Conservation (phyloP, 192 early-diverging fungal genomes). For the Backusella circina region DNA sequence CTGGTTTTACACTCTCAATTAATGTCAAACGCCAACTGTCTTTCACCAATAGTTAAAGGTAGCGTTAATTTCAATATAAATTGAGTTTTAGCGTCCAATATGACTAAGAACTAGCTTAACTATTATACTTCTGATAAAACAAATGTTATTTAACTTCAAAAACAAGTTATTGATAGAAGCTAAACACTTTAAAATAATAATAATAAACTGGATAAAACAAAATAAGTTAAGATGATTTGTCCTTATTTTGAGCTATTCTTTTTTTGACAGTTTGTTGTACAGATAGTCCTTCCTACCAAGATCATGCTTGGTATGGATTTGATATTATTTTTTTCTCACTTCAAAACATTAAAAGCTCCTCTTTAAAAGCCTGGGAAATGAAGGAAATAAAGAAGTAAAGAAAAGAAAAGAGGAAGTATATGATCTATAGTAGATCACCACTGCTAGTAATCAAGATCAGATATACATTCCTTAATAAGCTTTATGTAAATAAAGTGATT, state of each 20-base stretch:
- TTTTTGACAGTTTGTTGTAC: not conserved
- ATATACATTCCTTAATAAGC: not conserved
- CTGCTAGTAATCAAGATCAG: not conserved
- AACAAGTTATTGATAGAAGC: not conserved
- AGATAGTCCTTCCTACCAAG: not conserved
- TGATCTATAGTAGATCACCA: not conserved
- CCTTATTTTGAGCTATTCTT: not conserved
- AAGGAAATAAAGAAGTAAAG: too few species aligned
- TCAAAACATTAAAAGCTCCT: not conserved
- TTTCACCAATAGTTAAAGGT: not conserved
- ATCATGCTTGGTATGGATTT: not conserved
- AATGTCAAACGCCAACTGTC: not conserved
- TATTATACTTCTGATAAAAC: not conserved
- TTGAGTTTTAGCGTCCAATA: not conserved
- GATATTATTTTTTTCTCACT: not conserved
- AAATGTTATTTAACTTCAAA: not conserved
- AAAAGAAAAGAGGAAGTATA: not conserved
- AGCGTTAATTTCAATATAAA: not conserved
- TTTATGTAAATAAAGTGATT: not conserved
- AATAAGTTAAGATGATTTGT: not conserved
- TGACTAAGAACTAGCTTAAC: not conserved
- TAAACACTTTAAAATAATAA: not conserved
- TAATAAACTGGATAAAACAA: not conserved
- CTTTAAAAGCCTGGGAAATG: not conserved
- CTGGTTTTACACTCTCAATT: not conserved